A percentile compares a stretch with the other conserved stretches of the same genome.
phyloP scores from a whole-genome alignment of 768 basidiomycete genomes.

The Mycena epipterygia region DNA sequence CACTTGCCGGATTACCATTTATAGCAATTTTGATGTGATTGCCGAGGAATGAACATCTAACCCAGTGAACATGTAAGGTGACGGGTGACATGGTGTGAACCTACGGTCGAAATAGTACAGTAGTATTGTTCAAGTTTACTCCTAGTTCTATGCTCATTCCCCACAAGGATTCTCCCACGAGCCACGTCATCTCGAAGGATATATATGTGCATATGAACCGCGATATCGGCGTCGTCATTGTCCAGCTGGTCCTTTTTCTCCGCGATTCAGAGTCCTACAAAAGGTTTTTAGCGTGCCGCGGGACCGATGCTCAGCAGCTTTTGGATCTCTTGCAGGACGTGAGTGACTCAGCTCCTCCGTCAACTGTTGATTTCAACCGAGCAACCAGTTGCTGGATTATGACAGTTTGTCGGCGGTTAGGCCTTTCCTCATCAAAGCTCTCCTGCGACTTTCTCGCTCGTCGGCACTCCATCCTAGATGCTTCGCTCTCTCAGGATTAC shows the following conservation, averaged over 20 bases:
- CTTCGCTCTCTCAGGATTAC: constrained; percentile 8
- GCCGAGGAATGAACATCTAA: too few species aligned
- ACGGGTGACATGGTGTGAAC: too few species aligned
- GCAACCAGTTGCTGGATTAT: constrained; percentile 19
- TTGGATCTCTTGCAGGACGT: not conserved
- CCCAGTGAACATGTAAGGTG: too few species aligned
- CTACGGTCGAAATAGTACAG: too few species aligned
- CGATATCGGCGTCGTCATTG: not conserved
- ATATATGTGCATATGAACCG: not conserved
- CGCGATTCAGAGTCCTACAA: constrained; percentile 4
- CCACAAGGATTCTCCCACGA: too few species aligned
- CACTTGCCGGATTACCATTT: too few species aligned
- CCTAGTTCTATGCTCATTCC: too few species aligned
- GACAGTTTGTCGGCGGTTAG: not conserved
- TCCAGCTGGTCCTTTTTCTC: constrained; percentile 1
- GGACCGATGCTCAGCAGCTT: constrained; percentile 11
- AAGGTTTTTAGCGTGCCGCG: constrained; percentile 9
- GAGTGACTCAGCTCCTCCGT: not conserved
- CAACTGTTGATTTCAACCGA: not conserved
- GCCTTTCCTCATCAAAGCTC: constrained; percentile 14
- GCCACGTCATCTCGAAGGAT: too few species aligned
- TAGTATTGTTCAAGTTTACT: too few species aligned
- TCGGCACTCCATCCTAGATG: constrained; percentile 27
- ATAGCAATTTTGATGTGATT: too few species aligned
- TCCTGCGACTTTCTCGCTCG: constrained; percentile 22